Evolutionary conservation across 805 yeast species (phyloP), one percentile per base, ranked within the genome.

Genomic region (Phaffomyces antillensis): DNA sequence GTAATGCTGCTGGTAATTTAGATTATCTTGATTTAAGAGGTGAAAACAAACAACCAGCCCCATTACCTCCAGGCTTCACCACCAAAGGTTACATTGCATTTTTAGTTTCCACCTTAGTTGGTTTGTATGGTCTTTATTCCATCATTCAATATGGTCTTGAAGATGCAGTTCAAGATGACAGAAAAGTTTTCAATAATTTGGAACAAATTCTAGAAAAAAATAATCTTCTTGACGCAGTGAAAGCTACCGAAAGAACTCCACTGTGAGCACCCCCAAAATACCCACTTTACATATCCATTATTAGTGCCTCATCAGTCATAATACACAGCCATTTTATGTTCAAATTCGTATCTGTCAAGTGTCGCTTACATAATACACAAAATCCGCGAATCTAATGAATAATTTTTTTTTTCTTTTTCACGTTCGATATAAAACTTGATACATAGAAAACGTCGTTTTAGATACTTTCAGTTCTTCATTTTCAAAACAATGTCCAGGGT

Each of bases 1-100:
- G 91, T 41, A 83, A 84, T 62, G 90, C 95, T 4, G 91, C 90
- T n/a, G 87, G 84, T 8, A 72, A 76, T 42, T 43, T 65, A 1
- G 62, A 75, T 43, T 80, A 83, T 76, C 63, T 78, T 11, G 70
- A 83, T 52, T 61, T 85, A 52, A 49, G 64, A 1, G 86, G 86
- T 5, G 85, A 83, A 55, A 73, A 74, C 34, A 52, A 70, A 35
- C 93, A 85, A 56, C 73, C 76, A 15, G 53, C 55, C 0, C 83
- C 86, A 13, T 68, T 85, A 49, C 91, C 93, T 0, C 66, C 58
- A 7, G 91, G 91, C 0, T 85, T 85, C 65, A 83, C 90, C 0
- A 36, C 62, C 8, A 81, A 77, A 59, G 93, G 93, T 1, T 84
- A 83, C 56, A 42, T 80, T 49, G 89, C 89, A 4, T 60, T 85